Evolutionary conservation across 2,329 filamentous ascomycete species (phyloP).

Genomic region (Plenodomus lindquistii): DNA sequence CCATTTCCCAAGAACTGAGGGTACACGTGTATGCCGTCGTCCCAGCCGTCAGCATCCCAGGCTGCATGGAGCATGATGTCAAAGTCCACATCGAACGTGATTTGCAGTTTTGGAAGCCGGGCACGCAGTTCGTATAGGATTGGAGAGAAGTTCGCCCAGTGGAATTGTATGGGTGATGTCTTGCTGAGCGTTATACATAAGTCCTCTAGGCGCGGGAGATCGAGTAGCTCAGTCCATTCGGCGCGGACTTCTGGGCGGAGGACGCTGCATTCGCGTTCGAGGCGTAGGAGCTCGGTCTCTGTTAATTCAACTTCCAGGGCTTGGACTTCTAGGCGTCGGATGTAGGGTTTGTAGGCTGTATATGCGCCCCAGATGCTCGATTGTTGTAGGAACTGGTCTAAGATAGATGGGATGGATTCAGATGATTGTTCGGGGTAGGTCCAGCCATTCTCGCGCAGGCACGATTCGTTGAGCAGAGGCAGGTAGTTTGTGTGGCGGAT

Average conservation of each 20-base stretch:
- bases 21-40: background rate
- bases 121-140: conserved; percentile 14
- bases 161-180: background rate
- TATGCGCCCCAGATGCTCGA: background rate
- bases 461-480: background rate
- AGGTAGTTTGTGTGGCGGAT: background rate
- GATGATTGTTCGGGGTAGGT: background rate
- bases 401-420: no score
- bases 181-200: conserved; percentile 17
- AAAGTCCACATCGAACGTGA: conserved; percentile 15
- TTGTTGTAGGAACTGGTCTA: no score
- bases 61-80: conserved; percentile 10
- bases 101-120: conserved; percentile 2
- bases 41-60: conserved; percentile 13
- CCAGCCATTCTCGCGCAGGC: background rate
- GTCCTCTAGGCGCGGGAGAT: conserved; percentile 9
- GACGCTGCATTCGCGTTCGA: background rate
- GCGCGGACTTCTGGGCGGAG: background rate
- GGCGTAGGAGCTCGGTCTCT: background rate
- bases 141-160: conserved; percentile 16
- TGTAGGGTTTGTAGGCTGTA: conserved; percentile 2
- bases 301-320: conserved; percentile 5
- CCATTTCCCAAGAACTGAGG: conserved; percentile 12
- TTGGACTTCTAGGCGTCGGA: conserved; percentile 14
- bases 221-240: conserved; percentile 12